Conservation (phyloP, 345 rosid genomes). For the Moricandia arvensis region DNA sequence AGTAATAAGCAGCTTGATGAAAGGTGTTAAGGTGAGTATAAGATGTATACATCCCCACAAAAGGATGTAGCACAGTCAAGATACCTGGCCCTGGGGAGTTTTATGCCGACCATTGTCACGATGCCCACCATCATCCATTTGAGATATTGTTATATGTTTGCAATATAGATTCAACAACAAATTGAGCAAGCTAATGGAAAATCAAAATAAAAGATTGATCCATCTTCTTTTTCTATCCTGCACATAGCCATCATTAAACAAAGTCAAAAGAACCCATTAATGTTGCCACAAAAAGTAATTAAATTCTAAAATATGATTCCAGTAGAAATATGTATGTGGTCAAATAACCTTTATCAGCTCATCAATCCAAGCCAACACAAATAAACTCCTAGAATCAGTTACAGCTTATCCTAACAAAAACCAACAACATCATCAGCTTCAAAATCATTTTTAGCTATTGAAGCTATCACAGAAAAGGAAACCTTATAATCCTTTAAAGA, state of each 20-base stretch:
- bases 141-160: not conserved
- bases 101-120: constrained; percentile 91
- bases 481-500: not conserved
- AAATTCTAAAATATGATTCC: not conserved
- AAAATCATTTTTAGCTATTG: not conserved
- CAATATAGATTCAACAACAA: not conserved
- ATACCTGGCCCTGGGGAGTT: constrained; percentile 92
- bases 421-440: not conserved
- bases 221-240: constrained; percentile 11
- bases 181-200: not conserved
- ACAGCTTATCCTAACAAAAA: not conserved
- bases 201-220: constrained; percentile 19
- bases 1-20: not conserved
- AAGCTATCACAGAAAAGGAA: not conserved
- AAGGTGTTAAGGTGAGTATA: not conserved
- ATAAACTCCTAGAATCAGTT: not conserved
- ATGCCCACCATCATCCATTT: constrained; percentile 94
- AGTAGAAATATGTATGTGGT: not conserved
- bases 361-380: not conserved
- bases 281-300: not conserved
- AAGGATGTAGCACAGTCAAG: not conserved
- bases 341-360: not conserved
- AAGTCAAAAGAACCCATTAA: not conserved
- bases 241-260: constrained; percentile 11
- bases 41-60: not conserved